Evolutionary conservation across 176 grass and related monocot species (phyloP).

Genomic region (Eragrostis nindensis): DNA sequence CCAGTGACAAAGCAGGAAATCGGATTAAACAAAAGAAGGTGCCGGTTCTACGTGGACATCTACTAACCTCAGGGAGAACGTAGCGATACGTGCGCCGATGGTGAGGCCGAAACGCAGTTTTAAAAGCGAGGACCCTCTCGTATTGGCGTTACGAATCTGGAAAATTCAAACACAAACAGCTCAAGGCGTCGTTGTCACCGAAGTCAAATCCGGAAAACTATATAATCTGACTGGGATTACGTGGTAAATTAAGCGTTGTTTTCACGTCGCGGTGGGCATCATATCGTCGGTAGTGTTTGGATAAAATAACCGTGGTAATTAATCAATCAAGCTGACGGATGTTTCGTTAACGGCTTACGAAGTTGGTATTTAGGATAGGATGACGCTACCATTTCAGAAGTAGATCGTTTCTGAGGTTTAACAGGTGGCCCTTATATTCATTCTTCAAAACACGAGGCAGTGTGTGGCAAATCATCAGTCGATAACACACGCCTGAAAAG

Average conservation of each 20-base stretch:
- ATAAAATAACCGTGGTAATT: conserved; percentile 1
- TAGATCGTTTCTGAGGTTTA: not conserved
- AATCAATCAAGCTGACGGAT: conserved; percentile 17
- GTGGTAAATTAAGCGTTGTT: conserved; percentile 5
- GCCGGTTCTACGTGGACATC: conserved; percentile 1
- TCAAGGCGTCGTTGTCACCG: not conserved
- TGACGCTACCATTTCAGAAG: not conserved
- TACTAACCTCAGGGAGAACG: not conserved
- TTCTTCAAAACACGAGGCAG: not conserved
- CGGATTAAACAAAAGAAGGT: not conserved
- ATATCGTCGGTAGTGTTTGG: not conserved
- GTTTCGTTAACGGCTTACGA: not conserved
- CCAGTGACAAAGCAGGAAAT: not conserved
- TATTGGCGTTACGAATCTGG: not conserved
- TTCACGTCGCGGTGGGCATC: not conserved
- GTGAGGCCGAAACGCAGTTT: not conserved
- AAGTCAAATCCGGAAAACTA: conserved; percentile 30
- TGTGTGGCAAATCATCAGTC: not conserved
- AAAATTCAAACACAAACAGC: not conserved
- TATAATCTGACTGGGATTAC: not conserved
- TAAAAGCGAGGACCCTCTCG: not conserved
- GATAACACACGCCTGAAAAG: not conserved
- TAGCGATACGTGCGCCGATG: not conserved
- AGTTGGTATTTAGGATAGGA: not conserved
- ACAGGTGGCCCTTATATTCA: not conserved